These are phyloP conservation scores for Poteriospumella lacustris DNA, from an alignment of 108 stramenopile species.

Conservation along the genomic window DNA sequence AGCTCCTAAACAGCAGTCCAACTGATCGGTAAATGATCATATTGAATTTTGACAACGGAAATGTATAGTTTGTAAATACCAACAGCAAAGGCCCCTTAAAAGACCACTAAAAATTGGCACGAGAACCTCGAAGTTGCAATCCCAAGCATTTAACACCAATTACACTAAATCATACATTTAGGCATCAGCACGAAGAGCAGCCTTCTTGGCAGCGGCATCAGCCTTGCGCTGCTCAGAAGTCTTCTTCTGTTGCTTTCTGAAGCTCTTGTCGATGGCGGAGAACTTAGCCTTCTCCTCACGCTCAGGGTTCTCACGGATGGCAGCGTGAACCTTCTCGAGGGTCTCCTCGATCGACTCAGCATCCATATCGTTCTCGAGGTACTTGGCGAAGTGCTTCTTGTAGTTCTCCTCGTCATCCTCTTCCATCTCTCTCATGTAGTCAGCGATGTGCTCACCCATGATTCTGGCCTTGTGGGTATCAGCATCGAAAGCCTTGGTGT, in stretches of 20 bases:
- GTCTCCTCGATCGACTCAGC: constrained; percentile 78
- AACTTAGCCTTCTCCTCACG: constrained; percentile 72
- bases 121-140: no score
- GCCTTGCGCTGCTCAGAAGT: constrained; percentile 87
- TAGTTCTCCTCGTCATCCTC: constrained; percentile 94
- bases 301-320: constrained; percentile 91
- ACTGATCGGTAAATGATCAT: no score
- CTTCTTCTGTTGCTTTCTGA: constrained; percentile 83
- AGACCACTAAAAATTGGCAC: no score
- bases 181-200: constrained; percentile 75
- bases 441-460: constrained; percentile 90
- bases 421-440: constrained; percentile 94
- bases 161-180: no score
- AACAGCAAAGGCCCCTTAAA: no score
- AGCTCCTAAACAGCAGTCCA: no score
- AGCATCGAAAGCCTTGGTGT: constrained; percentile 92
- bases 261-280: constrained; percentile 71
- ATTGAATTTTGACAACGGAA: no score
- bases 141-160: no score
- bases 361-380: constrained; percentile 68
- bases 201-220: constrained; percentile 84
- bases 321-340: constrained; percentile 76
- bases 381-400: constrained; percentile 76
- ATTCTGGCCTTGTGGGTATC: constrained; percentile 93
- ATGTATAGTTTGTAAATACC: no score